A percentile compares a stretch with the other conserved stretches of the same genome.
These are phyloP conservation scores for Eucalyptus marginata DNA, from an alignment of 345 rosid species.

Conservation along the genomic window DNA sequence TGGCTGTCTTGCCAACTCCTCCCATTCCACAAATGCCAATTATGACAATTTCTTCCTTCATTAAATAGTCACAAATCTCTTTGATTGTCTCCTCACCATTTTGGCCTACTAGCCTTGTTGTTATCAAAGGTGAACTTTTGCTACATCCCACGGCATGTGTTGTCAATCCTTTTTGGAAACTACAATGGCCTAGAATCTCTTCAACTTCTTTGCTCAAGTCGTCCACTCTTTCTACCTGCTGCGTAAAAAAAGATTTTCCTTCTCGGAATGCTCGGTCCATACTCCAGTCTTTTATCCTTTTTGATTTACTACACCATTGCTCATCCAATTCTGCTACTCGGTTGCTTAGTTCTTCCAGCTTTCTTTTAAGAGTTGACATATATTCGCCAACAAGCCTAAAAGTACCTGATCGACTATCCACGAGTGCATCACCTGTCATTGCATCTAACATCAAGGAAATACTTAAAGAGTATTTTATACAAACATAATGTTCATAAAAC, in stretches of 20 bases:
- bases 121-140: too few species aligned
- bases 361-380: background rate
- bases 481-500: background rate
- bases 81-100: rapidly evolving
- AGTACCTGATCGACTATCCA: background rate
- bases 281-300: too few species aligned
- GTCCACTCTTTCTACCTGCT: too few species aligned
- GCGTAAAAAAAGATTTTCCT: too few species aligned
- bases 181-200: background rate
- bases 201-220: too few species aligned
- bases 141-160: background rate
- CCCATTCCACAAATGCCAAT: background rate
- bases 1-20: background rate
- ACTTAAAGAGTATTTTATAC: background rate
- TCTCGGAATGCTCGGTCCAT: too few species aligned
- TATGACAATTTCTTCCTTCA: background rate
- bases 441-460: background rate
- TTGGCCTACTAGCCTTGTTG: too few species aligned
- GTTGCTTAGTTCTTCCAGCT: background rate
- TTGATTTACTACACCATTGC: too few species aligned
- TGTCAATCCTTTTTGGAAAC: background rate
- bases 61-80: background rate
- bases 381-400: rapidly evolving
- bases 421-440: background rate
- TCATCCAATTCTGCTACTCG: too few species aligned